These are phyloP conservation scores for Neoarthrinium moseri DNA, from an alignment of 2,329 filamentous ascomycete species.

Conservation along the genomic window DNA sequence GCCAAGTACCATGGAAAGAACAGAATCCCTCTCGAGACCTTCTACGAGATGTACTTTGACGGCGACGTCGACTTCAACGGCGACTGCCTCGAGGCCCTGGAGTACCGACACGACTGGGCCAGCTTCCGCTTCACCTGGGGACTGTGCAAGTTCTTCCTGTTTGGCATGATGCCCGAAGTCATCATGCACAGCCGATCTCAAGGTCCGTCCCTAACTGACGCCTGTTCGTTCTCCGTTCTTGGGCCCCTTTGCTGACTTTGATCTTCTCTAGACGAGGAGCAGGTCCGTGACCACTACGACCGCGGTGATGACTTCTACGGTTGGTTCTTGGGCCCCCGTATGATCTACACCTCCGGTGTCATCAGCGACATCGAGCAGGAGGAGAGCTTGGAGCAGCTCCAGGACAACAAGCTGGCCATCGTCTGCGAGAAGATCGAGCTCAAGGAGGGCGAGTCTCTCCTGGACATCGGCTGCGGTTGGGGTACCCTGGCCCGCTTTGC, in stretches of 20 bases:
- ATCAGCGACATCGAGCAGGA: slow-evolving; percentile 86
- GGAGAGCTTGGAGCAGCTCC: slow-evolving; percentile 89
- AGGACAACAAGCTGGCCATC: slow-evolving; percentile 94
- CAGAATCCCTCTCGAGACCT: slow-evolving; percentile 88
- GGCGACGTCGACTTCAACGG: slow-evolving; percentile 95
- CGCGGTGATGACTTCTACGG: slow-evolving; percentile 97
- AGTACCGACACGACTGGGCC: slow-evolving; percentile 96
- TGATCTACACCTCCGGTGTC: slow-evolving; percentile 97
- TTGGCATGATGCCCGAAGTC: slow-evolving; percentile 83
- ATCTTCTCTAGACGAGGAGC: slow-evolving; percentile 74
- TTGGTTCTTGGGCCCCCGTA: slow-evolving; percentile 97
- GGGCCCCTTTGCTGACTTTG: neutral
- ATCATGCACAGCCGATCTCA: slow-evolving; percentile 91
- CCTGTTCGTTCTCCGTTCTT: neutral
- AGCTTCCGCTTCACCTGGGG: slow-evolving; percentile 87
- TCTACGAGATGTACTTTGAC: slow-evolving; percentile 97
- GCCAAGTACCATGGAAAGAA: slow-evolving; percentile 72
- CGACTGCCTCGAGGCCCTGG: slow-evolving; percentile 82
- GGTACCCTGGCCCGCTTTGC: slow-evolving; percentile 93
- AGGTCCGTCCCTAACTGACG: slow-evolving; percentile 54
- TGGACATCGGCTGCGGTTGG: slow-evolving; percentile 98
- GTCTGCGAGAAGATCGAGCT: slow-evolving; percentile 95
- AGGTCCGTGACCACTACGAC: slow-evolving; percentile 97
- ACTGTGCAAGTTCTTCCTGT: slow-evolving; percentile 85
- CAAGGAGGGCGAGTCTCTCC: slow-evolving; percentile 75